Conservation (phyloP, 1,284 basidiomycete species). For the Neolentinus lepideus region DNA sequence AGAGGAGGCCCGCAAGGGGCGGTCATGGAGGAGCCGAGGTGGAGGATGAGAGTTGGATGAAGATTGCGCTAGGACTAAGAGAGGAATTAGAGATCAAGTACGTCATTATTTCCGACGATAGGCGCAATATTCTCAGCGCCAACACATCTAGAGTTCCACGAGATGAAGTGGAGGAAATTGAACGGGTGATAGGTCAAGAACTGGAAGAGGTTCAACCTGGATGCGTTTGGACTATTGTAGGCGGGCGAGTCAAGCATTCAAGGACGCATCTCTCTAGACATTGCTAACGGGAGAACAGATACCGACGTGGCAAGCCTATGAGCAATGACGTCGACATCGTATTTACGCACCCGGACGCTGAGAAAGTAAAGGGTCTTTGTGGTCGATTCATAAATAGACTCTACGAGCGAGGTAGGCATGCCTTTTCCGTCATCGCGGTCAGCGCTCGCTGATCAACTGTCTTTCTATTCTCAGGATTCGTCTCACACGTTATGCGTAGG, state of each 20-base stretch:
- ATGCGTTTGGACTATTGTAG: constrained; percentile 59
- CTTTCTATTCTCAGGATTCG: constrained; percentile 34
- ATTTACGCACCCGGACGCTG: constrained; percentile 55
- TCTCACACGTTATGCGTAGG: constrained; percentile 66
- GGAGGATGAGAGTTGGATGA: constrained; percentile 16
- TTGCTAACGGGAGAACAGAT: constrained; percentile 30
- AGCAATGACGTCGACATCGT: constrained; percentile 80
- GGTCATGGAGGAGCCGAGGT: constrained; percentile 21
- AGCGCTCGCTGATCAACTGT: background rate
- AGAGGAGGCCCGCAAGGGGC: constrained; percentile 11
- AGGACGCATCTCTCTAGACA: constrained; percentile 2
- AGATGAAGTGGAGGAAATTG: constrained; percentile 19
- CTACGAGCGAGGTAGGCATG: constrained; percentile 38
- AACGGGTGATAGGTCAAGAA: background rate
- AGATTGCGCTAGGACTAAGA: background rate
- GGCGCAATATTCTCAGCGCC: constrained; percentile 28
- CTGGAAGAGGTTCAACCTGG: constrained; percentile 16
- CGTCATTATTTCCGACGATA: background rate
- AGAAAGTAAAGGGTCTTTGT: constrained; percentile 42
- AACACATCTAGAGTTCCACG: background rate
- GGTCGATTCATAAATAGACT: constrained; percentile 44
- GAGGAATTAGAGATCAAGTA: constrained; percentile 4
- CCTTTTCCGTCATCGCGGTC: background rate
- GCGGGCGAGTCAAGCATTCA: constrained; percentile 46
- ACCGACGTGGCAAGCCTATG: constrained; percentile 64